Conservation (phyloP, 208 protist species). For the Crithidia expoeki region DNA sequence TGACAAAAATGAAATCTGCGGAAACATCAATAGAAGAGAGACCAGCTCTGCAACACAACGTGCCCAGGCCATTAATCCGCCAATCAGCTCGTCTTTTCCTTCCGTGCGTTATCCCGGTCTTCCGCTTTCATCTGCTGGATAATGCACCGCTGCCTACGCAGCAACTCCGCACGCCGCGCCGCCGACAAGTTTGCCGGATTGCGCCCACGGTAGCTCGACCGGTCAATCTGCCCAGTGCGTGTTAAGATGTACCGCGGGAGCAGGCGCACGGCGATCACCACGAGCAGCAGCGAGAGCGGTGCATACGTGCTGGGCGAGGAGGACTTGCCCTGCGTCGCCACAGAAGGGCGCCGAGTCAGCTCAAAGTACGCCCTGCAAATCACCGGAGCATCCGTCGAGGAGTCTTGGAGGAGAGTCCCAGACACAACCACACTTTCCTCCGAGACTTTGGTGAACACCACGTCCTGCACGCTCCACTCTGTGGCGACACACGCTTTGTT, state of each 20-base stretch:
- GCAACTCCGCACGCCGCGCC: slow-evolving; percentile 36
- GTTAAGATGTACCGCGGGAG: slow-evolving; percentile 46
- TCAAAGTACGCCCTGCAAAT: slow-evolving; percentile 44
- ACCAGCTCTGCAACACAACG: not conserved
- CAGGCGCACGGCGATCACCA: slow-evolving; percentile 41
- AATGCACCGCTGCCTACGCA: slow-evolving; percentile 54
- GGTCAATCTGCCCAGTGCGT: slow-evolving; percentile 33
- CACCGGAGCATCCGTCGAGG: not conserved
- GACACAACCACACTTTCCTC: slow-evolving; percentile 28
- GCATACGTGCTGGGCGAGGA: slow-evolving; percentile 3
- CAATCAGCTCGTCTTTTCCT: not conserved
- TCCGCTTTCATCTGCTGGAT: slow-evolving; percentile 75
- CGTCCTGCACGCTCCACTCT: slow-evolving; percentile 28
- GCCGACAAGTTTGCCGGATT: slow-evolving; percentile 32
- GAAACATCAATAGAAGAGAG: slow-evolving; percentile 1
- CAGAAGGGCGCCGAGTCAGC: slow-evolving; percentile 14
- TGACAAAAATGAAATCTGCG: not conserved
- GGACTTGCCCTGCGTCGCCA: not conserved
- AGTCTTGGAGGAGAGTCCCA: slow-evolving; percentile 22
- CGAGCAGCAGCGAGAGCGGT: slow-evolving; percentile 37
- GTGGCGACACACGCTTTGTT: slow-evolving; percentile 29
- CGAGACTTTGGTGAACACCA: slow-evolving; percentile 23
- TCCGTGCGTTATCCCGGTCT: slow-evolving; percentile 26
- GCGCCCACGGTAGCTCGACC: slow-evolving; percentile 23
- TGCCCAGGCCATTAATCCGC: too few species aligned